These are phyloP conservation scores for Phragmites australis DNA, from an alignment of 176 grass and related monocot species.

Conservation along the genomic window DNA sequence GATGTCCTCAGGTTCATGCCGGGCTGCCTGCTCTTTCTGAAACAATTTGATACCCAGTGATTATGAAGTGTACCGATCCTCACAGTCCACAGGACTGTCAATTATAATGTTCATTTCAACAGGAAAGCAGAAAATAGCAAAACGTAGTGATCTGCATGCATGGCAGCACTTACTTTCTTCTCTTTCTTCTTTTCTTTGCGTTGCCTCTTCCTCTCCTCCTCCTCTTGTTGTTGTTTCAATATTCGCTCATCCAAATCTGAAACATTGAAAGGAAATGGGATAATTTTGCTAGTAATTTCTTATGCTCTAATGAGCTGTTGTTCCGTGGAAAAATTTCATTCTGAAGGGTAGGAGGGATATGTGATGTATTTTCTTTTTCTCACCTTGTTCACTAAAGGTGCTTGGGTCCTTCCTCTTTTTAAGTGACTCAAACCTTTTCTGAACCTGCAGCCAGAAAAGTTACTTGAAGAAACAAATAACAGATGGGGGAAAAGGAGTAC, in stretches of 20 bases:
- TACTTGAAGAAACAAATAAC: conserved; percentile 24
- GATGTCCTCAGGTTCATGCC: conserved; percentile 66
- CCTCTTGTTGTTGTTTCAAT: conserved; percentile 93
- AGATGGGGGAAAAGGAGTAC: not conserved
- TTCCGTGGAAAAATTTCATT: not conserved
- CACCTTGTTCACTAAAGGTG: conserved; percentile 89
- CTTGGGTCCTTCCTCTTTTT: conserved; percentile 90
- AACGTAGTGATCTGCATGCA: not conserved
- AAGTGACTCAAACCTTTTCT: conserved; percentile 85
- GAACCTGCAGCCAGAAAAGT: conserved; percentile 60
- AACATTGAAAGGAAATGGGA: not conserved
- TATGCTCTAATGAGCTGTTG: not conserved
- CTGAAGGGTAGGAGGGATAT: not conserved
- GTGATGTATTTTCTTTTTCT: conserved; percentile 20
- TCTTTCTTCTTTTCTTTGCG: conserved; percentile 89
- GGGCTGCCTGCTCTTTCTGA: conserved; percentile 66
- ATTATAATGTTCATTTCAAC: not conserved
- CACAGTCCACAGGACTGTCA: not conserved
- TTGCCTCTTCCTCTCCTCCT: conserved; percentile 77
- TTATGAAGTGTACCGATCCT: conserved; percentile 23
- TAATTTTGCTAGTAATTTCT: not conserved
- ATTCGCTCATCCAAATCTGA: conserved; percentile 98
- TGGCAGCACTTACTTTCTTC: conserved; percentile 63
- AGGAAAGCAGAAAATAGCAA: not conserved
- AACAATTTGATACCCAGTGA: conserved; percentile 3